Base-by-base conservation (phyloP, 768 basidiomycete genomes). In the Tulasnella sp. region DNA sequence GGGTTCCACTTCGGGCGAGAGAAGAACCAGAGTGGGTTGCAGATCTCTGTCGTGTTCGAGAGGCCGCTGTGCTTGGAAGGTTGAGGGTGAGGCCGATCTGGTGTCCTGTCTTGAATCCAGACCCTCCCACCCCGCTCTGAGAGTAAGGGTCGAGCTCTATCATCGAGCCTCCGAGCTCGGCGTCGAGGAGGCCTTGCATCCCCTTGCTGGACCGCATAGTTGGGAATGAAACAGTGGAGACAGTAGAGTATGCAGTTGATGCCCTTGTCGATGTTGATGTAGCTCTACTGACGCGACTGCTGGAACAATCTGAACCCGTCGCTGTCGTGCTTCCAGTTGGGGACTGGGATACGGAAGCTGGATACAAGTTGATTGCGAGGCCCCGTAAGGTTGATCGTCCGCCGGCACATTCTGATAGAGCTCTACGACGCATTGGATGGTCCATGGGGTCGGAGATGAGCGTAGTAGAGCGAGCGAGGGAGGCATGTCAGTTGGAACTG, bases 1-100 rank as follows among this genome's bases (percentile, higher is more conserved):
- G 85, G 27, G 91, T 92, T 34, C 88, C 89, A 72, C 87, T 88
- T 74, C 87, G 87, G 77, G 83, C 86, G 46, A 88, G 86, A n/a
- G 75, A 75, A 19, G 73, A 44, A 19, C 75, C 74, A 1, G 71
- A 48, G 46, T 52, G 38, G n/a, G 52, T 79, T 19, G 42, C 71
- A 14, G 78, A 19, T 38, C 74, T 52, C n/a, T 42, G 62, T 2
- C 74, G 52, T 10, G 68, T 27, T 42, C 83, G 83, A 24, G 86
- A 86, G 4, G 84, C 83, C 52, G 86, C 80, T 52, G 81, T 76
- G 21, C 83, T 86, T 4, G 84, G 36, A 24, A 73, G 68, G 36
- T 27, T 79, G n/a, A 72, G 73, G 3, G 40, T 27, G 73, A 71
- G 81, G 1, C 83, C 83, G 80, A 89, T 86, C 76, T 85, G 84